These are phyloP conservation scores for Pseudocercospora vitis DNA, from an alignment of 2,329 filamentous ascomycete species.

Conservation along the genomic window DNA sequence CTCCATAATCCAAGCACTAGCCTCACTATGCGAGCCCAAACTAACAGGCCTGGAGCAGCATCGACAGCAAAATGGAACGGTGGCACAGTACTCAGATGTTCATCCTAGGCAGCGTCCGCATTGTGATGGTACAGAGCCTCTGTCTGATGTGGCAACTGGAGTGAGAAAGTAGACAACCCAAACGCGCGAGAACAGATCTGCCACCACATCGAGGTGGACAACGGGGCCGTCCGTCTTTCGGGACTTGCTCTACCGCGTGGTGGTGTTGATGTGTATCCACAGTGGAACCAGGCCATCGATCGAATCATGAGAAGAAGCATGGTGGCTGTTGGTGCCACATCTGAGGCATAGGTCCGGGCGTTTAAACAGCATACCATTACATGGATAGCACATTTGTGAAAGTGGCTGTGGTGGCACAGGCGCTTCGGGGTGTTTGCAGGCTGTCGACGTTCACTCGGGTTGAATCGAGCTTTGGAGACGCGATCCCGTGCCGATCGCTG, in stretches of 20 bases:
- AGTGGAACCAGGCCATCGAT: too few species aligned
- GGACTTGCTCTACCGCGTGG: too few species aligned
- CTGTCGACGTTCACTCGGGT: background rate
- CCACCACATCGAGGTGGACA: background rate
- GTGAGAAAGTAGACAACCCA: background rate
- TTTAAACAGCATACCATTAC: background rate
- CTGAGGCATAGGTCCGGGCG: background rate
- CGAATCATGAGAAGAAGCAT: background rate
- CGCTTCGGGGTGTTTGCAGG: conserved; percentile 2
- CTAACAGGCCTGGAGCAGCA: background rate
- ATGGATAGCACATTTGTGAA: background rate
- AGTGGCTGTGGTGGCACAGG: conserved; percentile 1
- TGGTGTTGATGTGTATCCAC: too few species aligned
- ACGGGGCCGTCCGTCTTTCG: background rate
- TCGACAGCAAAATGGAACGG: background rate
- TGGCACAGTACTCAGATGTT: background rate
- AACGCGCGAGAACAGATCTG: background rate
- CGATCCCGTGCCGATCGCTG: background rate
- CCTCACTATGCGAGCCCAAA: too few species aligned
- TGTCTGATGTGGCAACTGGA: background rate
- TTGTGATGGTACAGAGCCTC: background rate
- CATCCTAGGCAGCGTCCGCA: background rate
- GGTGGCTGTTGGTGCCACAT: background rate
- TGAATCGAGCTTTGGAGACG: background rate
- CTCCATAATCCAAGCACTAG: too few species aligned